Evolutionary conservation across 352 stramenopile species (phyloP).

Genomic region (Pythium rishiriense): DNA sequence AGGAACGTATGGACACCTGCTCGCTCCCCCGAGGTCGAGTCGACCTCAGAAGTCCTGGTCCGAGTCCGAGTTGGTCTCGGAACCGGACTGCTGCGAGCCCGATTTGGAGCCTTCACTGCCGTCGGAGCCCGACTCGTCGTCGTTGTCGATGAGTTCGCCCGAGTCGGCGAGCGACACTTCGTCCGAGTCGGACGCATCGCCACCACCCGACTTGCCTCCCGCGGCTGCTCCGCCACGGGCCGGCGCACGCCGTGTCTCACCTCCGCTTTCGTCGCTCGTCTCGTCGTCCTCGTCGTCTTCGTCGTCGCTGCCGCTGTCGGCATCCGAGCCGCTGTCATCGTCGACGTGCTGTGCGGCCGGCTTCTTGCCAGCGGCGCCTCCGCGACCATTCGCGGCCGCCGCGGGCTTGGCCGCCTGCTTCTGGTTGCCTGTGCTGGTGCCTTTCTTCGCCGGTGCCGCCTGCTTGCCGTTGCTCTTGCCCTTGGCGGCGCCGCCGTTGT

Average conservation of each 20-base stretch:
- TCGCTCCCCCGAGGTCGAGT: neutral
- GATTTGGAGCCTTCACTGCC: slow-evolving; percentile 57
- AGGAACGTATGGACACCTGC: neutral
- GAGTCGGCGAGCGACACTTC: slow-evolving; percentile 85
- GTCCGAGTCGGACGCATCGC: slow-evolving; percentile 65
- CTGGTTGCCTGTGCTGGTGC: slow-evolving; percentile 45
- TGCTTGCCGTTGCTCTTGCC: slow-evolving; percentile 35
- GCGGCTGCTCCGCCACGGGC: neutral
- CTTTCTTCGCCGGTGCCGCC: slow-evolving; percentile 19
- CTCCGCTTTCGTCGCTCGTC: slow-evolving; percentile 57
- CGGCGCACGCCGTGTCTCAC: slow-evolving; percentile 11
- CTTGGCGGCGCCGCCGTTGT: slow-evolving; percentile 33
- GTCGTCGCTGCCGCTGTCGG: slow-evolving; percentile 34
- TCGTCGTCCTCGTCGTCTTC: slow-evolving; percentile 37
- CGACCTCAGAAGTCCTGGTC: slow-evolving; percentile 73
- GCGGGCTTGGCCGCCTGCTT: slow-evolving; percentile 29
- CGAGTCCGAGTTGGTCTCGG: slow-evolving; percentile 79
- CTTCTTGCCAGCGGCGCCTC: slow-evolving; percentile 38
- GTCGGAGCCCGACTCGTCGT: slow-evolving; percentile 68
- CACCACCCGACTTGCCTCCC: slow-evolving; percentile 17
- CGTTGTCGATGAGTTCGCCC: slow-evolving; percentile 80
- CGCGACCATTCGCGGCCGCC: slow-evolving; percentile 14
- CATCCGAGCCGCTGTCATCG: slow-evolving; percentile 48
- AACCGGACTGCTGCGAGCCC: slow-evolving; percentile 57
- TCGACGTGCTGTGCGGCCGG: slow-evolving; percentile 6